phyloP scores from a whole-genome alignment of 306 rosid genomes.

The Trifolium repens region DNA sequence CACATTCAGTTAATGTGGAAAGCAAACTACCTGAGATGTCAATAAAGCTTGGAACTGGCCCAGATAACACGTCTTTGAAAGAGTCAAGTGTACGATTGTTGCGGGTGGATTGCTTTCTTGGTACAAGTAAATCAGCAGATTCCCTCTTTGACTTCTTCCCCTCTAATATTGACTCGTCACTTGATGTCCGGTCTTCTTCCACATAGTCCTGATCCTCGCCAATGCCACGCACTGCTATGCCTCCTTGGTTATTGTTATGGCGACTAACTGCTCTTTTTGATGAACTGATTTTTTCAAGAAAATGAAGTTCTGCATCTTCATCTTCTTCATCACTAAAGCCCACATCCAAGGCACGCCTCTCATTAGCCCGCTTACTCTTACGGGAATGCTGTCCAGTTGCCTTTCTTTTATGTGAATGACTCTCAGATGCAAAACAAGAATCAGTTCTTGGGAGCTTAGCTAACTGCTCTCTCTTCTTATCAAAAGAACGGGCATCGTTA shows the following conservation, averaged over 20 bases:
- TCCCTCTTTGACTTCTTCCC: constrained; percentile 51
- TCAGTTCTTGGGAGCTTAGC: constrained; percentile 5
- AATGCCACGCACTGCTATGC: background rate
- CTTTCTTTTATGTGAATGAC: constrained; percentile 19
- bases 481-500: background rate
- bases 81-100: constrained; percentile 49
- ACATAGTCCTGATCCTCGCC: constrained; percentile 43
- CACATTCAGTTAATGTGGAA: constrained; percentile 42
- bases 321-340: constrained; percentile 29
- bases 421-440: constrained; percentile 3
- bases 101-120: constrained; percentile 28
- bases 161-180: constrained; percentile 43
- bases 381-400: background rate
- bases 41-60: constrained; percentile 38
- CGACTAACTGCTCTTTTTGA: constrained; percentile 20
- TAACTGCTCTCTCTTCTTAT: constrained; percentile 15
- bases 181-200: constrained; percentile 48
- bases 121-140: constrained; percentile 33
- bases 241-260: constrained; percentile 22
- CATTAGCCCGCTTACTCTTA: constrained; percentile 15
- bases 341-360: constrained; percentile 11
- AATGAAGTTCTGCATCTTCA: constrained; percentile 34
- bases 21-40: constrained; percentile 24
- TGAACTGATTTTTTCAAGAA: constrained; percentile 27
- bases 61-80: constrained; percentile 38